Evolutionary conservation across 768 basidiomycete species (phyloP).

Genomic region (Pulveroboletus frians): DNA sequence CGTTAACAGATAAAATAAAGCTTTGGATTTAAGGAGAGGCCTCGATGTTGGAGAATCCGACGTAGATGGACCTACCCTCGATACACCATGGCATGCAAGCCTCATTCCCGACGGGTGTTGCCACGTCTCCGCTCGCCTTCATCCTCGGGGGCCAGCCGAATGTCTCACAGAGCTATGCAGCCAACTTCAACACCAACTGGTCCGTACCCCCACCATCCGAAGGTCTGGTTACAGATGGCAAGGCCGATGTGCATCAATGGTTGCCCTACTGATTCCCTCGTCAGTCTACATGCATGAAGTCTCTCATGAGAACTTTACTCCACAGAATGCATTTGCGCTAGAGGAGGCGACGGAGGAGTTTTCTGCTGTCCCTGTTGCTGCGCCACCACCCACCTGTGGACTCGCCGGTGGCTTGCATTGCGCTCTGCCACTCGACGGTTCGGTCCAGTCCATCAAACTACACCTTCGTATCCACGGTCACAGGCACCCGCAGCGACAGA

Average conservation of each 20-base stretch:
- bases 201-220: not conserved
- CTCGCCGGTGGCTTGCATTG: constrained; percentile 3
- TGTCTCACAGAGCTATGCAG: not conserved
- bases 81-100: not conserved
- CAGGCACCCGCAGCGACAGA: not conserved
- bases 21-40: not conserved
- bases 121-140: too few relatives aligned
- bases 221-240: not conserved
- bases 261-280: not conserved
- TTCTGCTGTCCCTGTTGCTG: not conserved
- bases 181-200: not conserved
- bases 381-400: not conserved
- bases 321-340: not conserved
- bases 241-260: not conserved
- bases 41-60: not conserved
- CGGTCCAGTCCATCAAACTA: not conserved
- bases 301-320: not conserved
- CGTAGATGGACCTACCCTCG: constrained; percentile 4
- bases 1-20: not conserved
- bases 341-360: not conserved
- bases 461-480: constrained; percentile 11
- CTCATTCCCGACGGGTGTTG: not conserved
- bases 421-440: not conserved
- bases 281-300: not conserved
- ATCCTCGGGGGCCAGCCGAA: not conserved